Evolutionary conservation across 2,329 filamentous ascomycete genomes (phyloP), one percentile per base, ranked within the genome.

Genomic region (Endoconidiophora polonica): DNA sequence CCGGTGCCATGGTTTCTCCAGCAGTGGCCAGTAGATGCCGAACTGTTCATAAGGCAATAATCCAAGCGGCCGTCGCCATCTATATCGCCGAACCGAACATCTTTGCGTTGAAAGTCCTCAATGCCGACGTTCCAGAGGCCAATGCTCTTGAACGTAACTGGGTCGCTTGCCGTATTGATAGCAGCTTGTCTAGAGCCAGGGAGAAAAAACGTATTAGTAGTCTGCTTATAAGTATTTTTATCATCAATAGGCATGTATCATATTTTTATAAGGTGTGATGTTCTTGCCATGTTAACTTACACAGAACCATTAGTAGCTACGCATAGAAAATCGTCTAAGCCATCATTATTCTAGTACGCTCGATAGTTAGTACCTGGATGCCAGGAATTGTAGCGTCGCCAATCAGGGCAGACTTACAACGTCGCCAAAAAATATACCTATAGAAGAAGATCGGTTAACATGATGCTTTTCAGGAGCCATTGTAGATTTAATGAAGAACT

Each of bases 41-140:
- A 29, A 5, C 7, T 41, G 22, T 50, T 40, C 23, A 50, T 16
- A 16, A 58, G 44, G 38, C 61, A 61, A 47, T 62, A 66, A 52
- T 67, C 65, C 0, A 58, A 43, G 0, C 63, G 57, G 0, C 64
- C 63, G 47, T 67, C 59, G 3, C 57, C 58, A 44, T 63, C 61
- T 16, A 62, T 54, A 43, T 66, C 63, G 0, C 54, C 63, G 2
- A 65, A 52, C 0, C 58, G 55, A 5, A 66, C 55, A 33, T 55
- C 44, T 5, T 60, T 54, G 33, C 56, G 22, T 39, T 42, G 26
- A 41, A 46, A 24, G 43, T 50, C 53, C 22, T 23, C 37, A 26
- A 26, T 33, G 2, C 26, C 26, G 5, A n/a, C 24, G 24, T 52
- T 47, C 39, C 52, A 55, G 24, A 49, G 20, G 6, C 42, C 52